These are phyloP conservation scores for Calonectria ilicicola DNA, from an alignment of 2,329 filamentous ascomycete species.

Conservation along the genomic window DNA sequence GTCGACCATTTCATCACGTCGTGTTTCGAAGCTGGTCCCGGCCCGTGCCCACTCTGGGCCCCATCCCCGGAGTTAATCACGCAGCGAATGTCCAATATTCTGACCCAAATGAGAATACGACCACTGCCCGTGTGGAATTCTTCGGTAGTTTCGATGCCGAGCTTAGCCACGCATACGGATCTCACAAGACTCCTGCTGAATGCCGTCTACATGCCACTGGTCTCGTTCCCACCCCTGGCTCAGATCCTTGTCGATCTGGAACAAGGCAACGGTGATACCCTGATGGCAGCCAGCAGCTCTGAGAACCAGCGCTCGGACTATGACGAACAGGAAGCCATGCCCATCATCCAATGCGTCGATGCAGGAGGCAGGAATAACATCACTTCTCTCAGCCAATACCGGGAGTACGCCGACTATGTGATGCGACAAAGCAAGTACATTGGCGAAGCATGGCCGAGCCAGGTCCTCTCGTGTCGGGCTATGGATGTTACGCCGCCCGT, in stretches of 20 bases:
- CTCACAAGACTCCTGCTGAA: not conserved
- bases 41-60: not conserved
- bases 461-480: not conserved
- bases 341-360: not conserved
- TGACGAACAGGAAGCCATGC: not conserved
- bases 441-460: not conserved
- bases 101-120: not conserved
- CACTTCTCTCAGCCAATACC: not conserved
- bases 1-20: not conserved
- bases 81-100: not conserved
- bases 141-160: not conserved
- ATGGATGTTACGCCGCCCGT: not conserved
- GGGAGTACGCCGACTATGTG: not conserved
- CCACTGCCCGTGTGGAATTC: not conserved
- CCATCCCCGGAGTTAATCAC: not conserved
- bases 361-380: not conserved
- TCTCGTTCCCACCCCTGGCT: not conserved
- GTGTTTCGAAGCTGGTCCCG: not conserved
- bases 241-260: not conserved
- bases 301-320: not conserved
- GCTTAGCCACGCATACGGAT: not conserved
- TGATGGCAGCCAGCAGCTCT: not conserved
- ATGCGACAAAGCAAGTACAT: not conserved
- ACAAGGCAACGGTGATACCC: not conserved
- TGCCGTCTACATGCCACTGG: not conserved